Base-by-base conservation (phyloP, 2,329 filamentous ascomycete species). In the Furcasterigmium furcatum region DNA sequence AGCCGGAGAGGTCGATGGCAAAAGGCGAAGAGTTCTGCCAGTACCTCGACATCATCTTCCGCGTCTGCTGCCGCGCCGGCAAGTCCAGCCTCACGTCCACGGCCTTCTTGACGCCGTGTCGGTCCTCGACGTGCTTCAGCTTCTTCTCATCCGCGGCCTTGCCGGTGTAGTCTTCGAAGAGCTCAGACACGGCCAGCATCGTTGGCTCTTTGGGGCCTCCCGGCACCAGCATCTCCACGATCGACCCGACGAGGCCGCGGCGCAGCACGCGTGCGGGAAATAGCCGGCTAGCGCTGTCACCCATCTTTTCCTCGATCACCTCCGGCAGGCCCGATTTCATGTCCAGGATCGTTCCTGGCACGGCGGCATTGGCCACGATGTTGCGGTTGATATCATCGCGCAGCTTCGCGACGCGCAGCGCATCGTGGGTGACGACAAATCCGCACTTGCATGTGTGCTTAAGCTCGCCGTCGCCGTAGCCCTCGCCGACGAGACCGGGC, bases 331-430 rank as follows among this genome's bases (percentile, higher is more conserved):
- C 82, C 2, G 58, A 64, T 5, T 65, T 58, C 7, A 67, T 43
- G 19, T 74, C 67, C 7, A 84, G 63, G n/a, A 84, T 62, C 0
- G 82, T 86, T 4, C 82, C 82, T 1, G 78, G 75, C 63, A 87
- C 74, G 0, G 80, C 76, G 5, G 64, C 59, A 22, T 71, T 56
- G 6, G 67, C 53, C 5, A 57, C 52, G 12, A 79, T 52, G 2
- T 80, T 66, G 1, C 52, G 55, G 22, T 72, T 57, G 2, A 78
- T 60, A 49, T 88, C 84, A 24, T 61, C 62, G 40, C 71, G 67
- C 54, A 88, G 85, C 46, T 81, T 84, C 9, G 61, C 67, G 2
- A 82, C 71, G 16, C 76, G 72, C 1, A 88, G 68, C 2, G 64
- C 64, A 21, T 84, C 76, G 52, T 83, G 79, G 2, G 70, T 75